A percentile compares a stretch with the other conserved stretches of the same genome.
These are phyloP conservation scores for Botrytis porri DNA, from an alignment of 2,329 filamentous ascomycete species.

Conservation along the genomic window DNA sequence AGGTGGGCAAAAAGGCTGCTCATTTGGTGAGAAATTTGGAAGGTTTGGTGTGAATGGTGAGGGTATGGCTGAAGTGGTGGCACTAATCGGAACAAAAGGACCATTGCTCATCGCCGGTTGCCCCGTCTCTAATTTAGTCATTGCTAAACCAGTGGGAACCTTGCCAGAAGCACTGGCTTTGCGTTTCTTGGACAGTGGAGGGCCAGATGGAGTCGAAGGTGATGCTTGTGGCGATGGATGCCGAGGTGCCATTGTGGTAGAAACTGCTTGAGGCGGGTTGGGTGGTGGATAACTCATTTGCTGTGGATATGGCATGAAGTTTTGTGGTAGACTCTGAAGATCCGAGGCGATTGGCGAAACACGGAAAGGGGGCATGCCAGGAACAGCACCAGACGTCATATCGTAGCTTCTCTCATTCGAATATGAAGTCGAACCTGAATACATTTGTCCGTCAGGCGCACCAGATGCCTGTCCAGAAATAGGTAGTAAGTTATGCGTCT, in stretches of 20 bases:
- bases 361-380: conserved; percentile 47
- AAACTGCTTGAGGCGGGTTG: conserved; percentile 40
- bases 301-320: conserved; percentile 39
- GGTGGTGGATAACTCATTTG: conserved; percentile 37
- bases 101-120: conserved; percentile 39
- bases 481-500: conserved; percentile 62
- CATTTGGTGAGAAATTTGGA: conserved; percentile 43
- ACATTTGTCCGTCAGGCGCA: conserved; percentile 37
- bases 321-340: conserved; percentile 56
- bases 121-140: conserved; percentile 74
- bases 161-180: conserved; percentile 71
- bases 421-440: conserved; percentile 46
- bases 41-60: conserved; percentile 54
- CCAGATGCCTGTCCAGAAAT: conserved; percentile 35
- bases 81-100: conserved; percentile 37
- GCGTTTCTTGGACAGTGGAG: conserved; percentile 73
- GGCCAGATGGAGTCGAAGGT: conserved; percentile 61
- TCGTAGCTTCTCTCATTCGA: conserved; percentile 33
- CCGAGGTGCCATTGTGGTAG: conserved; percentile 53
- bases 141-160: conserved; percentile 69
- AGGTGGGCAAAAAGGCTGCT: conserved; percentile 33
- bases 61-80: conserved; percentile 42
- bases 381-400: conserved; percentile 25
- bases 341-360: conserved; percentile 62
- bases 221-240: conserved; percentile 69